Conservation (phyloP, 306 rosid genomes). For the Corylus avellana region DNA sequence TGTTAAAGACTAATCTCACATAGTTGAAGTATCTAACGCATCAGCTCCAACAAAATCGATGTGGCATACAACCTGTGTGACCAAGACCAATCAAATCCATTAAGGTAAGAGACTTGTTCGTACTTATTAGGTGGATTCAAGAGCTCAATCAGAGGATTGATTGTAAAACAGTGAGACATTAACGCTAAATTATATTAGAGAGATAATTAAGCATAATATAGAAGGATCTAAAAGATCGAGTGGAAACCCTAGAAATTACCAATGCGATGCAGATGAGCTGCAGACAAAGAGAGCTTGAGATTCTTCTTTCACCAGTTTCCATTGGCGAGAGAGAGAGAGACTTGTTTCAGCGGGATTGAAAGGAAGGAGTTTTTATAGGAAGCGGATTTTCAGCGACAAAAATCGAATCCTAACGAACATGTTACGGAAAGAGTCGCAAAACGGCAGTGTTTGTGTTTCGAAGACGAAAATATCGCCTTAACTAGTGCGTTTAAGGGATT, state of each 20-base stretch:
- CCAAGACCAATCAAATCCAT: constrained; percentile 2
- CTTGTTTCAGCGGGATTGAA: constrained; percentile 1
- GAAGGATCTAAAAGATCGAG: constrained; percentile 31
- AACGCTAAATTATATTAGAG: neutral
- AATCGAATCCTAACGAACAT: neutral
- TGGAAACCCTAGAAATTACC: constrained; percentile 43
- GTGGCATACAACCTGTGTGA: constrained; percentile 51
- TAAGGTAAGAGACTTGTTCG: neutral
- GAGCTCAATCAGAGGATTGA: neutral
- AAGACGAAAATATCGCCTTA: too few species aligned
- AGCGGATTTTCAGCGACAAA: neutral
- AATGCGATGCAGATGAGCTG: constrained; percentile 36
- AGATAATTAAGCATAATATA: neutral
- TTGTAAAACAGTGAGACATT: neutral
- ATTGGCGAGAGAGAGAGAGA: neutral
- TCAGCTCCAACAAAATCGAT: constrained; percentile 28
- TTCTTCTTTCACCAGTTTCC: neutral
- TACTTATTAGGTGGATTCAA: neutral
- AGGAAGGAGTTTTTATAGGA: neutral
- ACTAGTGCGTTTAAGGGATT: too few species aligned
- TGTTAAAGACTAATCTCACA: constrained; percentile 34
- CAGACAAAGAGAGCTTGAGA: constrained; percentile 20
- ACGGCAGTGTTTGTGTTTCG: too few species aligned
- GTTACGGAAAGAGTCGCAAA: too few species aligned
- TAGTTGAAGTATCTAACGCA: constrained; percentile 40